Base-by-base conservation (phyloP, 2,329 filamentous ascomycete species). In the Penicillium capsulatum region DNA sequence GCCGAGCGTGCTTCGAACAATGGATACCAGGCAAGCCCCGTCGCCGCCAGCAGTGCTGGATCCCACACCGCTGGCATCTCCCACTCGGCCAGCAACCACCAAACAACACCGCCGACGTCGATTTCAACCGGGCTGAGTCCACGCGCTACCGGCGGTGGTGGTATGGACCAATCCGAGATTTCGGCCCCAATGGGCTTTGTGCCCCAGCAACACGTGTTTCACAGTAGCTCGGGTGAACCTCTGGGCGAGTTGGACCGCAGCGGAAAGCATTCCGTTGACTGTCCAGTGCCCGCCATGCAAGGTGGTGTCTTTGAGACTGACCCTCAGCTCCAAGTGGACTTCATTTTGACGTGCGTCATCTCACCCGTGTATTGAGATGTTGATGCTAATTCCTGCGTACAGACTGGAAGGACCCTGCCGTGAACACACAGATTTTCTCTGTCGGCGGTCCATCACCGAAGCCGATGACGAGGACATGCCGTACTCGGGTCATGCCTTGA, bases 401-500 rank as follows among this genome's bases (percentile, higher is more conserved):
- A 79, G 65, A 50, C 55, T 76, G 75, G 84, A 86, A 84, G 53
- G 53, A 4, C 63, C 63, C 0, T 66, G 63, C 40, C 63, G 63
- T 24, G 61, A 61, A 42, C 63, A 66, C 33, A 65, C 94, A 65
- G 90, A 96, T 72, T 85, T 84, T 62, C 87, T 90, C 36, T 97
- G 92, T 73, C 94, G 94, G 79, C 81, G 89, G 69, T 65, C 70
- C 36, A 43, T 72, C 47, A 66, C 70, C 34, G 68, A 76, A 50
- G 64, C 80, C 39, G 71, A 76, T 37, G 83, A 84, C 48, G 76
- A 76, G 51, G 79, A 84, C 42, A 74, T 65, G 58, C 60, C 63
- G 2, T 67, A 86, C 29, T 91, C 86, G 50, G 92, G 91, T 28
- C 92, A 98, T 64, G 90, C 87, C 3, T 73, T 97, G 51, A 97